phyloP scores from a whole-genome alignment of 1,284 basidiomycete species.

The Moesziomyces aphidis region DNA sequence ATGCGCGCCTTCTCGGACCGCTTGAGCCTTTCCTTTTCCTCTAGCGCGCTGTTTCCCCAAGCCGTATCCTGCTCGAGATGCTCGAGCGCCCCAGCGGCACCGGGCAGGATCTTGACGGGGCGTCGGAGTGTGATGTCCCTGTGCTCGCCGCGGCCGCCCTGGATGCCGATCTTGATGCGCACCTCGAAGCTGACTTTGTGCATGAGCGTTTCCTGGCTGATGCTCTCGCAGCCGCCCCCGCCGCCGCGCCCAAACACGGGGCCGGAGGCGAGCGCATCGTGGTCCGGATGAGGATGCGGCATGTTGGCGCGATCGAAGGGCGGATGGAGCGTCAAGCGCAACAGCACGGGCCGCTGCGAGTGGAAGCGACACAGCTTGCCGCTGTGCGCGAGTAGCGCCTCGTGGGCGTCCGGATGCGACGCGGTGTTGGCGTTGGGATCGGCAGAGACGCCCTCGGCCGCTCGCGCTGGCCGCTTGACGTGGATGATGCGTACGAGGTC shows the following conservation, averaged over 20 bases:
- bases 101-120: slow-evolving; percentile 56
- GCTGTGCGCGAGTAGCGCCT: slow-evolving; percentile 58
- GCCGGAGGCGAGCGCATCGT: slow-evolving; percentile 56
- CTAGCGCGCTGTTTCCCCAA: not conserved
- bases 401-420: slow-evolving; percentile 19
- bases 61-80: not conserved
- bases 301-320: slow-evolving; percentile 60
- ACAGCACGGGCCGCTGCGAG: slow-evolving; percentile 50
- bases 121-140: slow-evolving; percentile 51
- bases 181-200: slow-evolving; percentile 64
- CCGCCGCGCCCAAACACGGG: slow-evolving; percentile 55
- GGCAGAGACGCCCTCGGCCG: not conserved
- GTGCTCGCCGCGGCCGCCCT: slow-evolving; percentile 40
- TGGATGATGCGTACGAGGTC: slow-evolving; percentile 58
- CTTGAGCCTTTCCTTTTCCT: slow-evolving; percentile 37
- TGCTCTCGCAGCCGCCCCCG: slow-evolving; percentile 63
- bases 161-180: slow-evolving; percentile 54
- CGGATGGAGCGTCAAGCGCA: slow-evolving; percentile 60
- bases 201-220: slow-evolving; percentile 63
- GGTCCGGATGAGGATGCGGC: slow-evolving; percentile 63
- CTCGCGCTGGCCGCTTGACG: slow-evolving; percentile 19
- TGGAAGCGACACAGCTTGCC: slow-evolving; percentile 66
- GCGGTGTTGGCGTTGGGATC: not conserved
- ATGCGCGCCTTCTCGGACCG: slow-evolving; percentile 41
- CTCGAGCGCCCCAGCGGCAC: slow-evolving; percentile 51